phyloP scores from a whole-genome alignment of 345 rosid species.

The Salix arbutifolia region DNA sequence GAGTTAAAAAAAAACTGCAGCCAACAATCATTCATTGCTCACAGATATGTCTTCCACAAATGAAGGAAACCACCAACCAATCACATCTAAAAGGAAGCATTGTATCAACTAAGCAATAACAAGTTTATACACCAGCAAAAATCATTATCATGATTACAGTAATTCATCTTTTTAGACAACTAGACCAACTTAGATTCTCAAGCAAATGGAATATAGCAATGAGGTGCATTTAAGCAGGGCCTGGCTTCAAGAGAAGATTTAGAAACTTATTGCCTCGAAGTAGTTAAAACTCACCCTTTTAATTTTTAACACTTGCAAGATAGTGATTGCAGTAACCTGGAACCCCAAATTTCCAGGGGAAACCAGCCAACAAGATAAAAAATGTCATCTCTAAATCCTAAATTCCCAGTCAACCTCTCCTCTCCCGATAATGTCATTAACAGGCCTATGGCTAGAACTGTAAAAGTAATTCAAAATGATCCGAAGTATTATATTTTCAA shows the following conservation, averaged over 20 bases:
- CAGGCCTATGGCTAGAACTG: not conserved
- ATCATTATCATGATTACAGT: no score
- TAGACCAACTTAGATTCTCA: not conserved
- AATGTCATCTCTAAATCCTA: not conserved
- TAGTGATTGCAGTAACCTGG: not conserved
- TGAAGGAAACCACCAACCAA: not conserved
- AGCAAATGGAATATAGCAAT: not conserved
- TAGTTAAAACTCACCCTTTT: not conserved
- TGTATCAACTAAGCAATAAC: not conserved
- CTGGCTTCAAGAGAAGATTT: no score
- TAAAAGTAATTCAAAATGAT: not conserved
- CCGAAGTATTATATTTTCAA: no score
- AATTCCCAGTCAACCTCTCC: not conserved
- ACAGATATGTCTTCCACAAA: not conserved
- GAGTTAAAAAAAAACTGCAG: no score
- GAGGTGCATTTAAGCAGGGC: not conserved
- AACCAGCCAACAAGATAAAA: not conserved
- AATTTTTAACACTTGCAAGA: not conserved
- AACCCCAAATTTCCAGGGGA: not conserved
- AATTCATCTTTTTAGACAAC: not conserved
- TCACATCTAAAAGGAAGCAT: not conserved
- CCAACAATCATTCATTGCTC: not conserved
- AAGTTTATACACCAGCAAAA: not conserved
- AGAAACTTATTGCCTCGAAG: not conserved
- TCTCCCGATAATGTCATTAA: not conserved